Percentiles rank a stretch among this genome's conserved stretches.
Evolutionary conservation across 225 moss, liverwort and hornwort species (phyloP).

Genomic region (Lunularia cruciata): DNA sequence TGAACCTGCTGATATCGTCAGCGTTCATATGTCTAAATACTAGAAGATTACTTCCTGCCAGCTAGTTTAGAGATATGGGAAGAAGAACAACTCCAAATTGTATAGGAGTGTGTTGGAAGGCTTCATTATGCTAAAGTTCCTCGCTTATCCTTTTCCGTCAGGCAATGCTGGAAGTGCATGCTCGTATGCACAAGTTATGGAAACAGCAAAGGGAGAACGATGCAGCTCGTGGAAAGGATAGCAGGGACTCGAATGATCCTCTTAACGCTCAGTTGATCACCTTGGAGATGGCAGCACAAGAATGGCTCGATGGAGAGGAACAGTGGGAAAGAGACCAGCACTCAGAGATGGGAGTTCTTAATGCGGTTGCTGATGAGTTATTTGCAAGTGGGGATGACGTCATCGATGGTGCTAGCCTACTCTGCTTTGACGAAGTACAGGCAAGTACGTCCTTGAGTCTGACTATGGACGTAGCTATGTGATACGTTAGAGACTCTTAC

Average conservation of each 20-base stretch:
- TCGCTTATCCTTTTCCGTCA: constrained; percentile 26
- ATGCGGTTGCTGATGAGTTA: constrained; percentile 81
- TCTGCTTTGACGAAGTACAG: constrained; percentile 99
- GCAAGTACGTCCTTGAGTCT: constrained; percentile 36
- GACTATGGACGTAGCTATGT: too few species aligned
- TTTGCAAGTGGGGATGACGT: constrained; percentile 48
- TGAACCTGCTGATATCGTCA: too few species aligned
- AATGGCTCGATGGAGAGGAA: constrained; percentile 80
- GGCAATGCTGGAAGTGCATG: constrained; percentile 98
- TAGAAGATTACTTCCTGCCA: neutral
- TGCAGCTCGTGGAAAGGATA: constrained; percentile 26
- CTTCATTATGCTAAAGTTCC: neutral
- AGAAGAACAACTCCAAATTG: neutral
- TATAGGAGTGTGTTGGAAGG: neutral
- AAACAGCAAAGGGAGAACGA: constrained; percentile 47
- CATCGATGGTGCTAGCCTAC: constrained; percentile 70
- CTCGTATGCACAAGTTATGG: constrained; percentile 83
- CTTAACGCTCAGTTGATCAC: constrained; percentile 31
- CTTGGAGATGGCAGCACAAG: constrained; percentile 61
- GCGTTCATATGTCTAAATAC: too few species aligned
- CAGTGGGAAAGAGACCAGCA: constrained; percentile 59
- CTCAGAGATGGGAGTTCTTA: constrained; percentile 58
- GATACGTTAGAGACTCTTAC: too few species aligned
- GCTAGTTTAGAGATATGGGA: neutral
- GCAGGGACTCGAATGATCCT: neutral